Conservation (phyloP, 805 yeast species). For the Ogataea polymorpha region DNA sequence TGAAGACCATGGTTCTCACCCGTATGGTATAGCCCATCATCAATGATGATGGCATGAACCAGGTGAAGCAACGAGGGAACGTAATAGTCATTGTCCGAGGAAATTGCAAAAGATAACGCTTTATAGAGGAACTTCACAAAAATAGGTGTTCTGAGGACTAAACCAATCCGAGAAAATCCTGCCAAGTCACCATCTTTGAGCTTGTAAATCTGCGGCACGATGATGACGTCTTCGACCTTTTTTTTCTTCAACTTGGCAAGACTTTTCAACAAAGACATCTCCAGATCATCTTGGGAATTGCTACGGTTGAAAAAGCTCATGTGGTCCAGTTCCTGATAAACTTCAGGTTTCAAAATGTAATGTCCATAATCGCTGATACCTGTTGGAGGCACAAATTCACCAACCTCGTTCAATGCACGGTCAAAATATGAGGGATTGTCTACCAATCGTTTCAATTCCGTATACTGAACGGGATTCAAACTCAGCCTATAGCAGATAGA, state of each 20-base stretch:
- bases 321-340: constrained; percentile 54
- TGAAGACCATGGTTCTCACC: constrained; percentile 35
- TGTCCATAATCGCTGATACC: constrained; percentile 67
- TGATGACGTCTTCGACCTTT: constrained; percentile 41
- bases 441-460: constrained; percentile 38
- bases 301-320: constrained; percentile 46
- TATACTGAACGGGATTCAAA: constrained; percentile 51
- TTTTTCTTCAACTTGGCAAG: constrained; percentile 38
- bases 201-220: constrained; percentile 43
- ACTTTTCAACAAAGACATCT: constrained; percentile 43
- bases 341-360: constrained; percentile 51
- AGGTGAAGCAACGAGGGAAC: constrained; percentile 63
- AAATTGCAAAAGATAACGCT: constrained; percentile 51
- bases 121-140: constrained; percentile 60
- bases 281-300: constrained; percentile 49
- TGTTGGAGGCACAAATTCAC: constrained; percentile 60
- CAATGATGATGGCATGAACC: constrained; percentile 56
- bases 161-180: constrained; percentile 42
- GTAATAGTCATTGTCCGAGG: constrained; percentile 49
- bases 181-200: constrained; percentile 25
- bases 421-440: constrained; percentile 42
- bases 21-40: constrained; percentile 28
- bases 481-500: constrained; percentile 50
- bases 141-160: constrained; percentile 46
- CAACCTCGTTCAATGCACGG: constrained; percentile 50